Percentiles rank a stretch among this genome's conserved stretches.
phyloP scores from a whole-genome alignment of 169 alveolate species.

The Plasmodium gallinaceum region DNA sequence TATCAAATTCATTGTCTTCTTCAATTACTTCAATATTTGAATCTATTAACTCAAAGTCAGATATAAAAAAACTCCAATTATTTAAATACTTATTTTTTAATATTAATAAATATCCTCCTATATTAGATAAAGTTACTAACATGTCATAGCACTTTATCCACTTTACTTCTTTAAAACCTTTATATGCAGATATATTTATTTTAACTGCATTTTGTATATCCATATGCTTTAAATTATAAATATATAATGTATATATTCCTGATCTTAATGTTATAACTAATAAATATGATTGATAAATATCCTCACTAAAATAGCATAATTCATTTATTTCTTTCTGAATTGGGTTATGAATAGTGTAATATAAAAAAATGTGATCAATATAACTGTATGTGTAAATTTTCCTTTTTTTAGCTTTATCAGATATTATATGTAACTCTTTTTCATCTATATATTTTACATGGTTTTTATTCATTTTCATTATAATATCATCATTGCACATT shows the following conservation, averaged over 20 bases:
- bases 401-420: neutral
- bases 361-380: constrained; percentile 48
- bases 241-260: constrained; percentile 66
- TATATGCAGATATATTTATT: constrained; percentile 60
- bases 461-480: neutral
- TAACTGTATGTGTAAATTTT: constrained; percentile 10
- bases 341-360: constrained; percentile 72
- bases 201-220: constrained; percentile 74
- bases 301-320: constrained; percentile 71
- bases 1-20: constrained; percentile 70
- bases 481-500: neutral
- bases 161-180: constrained; percentile 61
- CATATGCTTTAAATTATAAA: constrained; percentile 54
- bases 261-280: constrained; percentile 54
- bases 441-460: too few relatives aligned
- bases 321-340: constrained; percentile 66
- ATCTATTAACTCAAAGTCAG: constrained; percentile 73
- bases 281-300: constrained; percentile 53
- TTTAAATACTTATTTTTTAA: constrained; percentile 69
- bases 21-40: constrained; percentile 73
- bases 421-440: neutral
- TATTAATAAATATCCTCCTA: constrained; percentile 33
- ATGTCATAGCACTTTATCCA: constrained; percentile 74
- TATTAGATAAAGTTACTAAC: constrained; percentile 44
- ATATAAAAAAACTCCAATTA: constrained; percentile 73